Conservation (phyloP, 1,284 basidiomycete species). For the Ceratobasidium sp. region DNA sequence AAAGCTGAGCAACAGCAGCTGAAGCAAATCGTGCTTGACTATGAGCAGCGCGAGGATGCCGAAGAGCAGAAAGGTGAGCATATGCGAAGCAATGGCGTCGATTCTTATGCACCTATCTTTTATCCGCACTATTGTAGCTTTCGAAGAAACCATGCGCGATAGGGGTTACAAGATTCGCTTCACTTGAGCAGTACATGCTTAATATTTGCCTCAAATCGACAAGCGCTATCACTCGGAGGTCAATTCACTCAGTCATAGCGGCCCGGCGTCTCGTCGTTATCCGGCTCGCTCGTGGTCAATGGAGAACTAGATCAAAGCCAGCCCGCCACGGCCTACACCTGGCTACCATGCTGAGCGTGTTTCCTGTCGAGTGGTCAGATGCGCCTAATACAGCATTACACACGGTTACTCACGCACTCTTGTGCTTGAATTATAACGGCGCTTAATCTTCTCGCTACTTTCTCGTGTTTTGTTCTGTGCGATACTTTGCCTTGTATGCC, state of each 20-base stretch:
- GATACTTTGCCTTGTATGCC: not conserved
- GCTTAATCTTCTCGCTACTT: constrained; percentile 17
- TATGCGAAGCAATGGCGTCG: not conserved
- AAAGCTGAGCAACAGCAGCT: constrained; percentile 95
- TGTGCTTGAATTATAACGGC: constrained; percentile 13
- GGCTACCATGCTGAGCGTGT: constrained; percentile 18
- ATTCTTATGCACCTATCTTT: not conserved
- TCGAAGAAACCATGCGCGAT: constrained; percentile 48
- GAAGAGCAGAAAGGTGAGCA: constrained; percentile 52
- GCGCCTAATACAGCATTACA: constrained; percentile 10
- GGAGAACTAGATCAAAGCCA: constrained; percentile 1
- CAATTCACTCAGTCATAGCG: constrained; percentile 28
- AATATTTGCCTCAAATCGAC: not conserved
- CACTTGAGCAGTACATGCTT: constrained; percentile 28
- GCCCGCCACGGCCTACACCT: constrained; percentile 1
- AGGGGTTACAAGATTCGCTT: constrained; percentile 47
- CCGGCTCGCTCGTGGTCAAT: constrained; percentile 16
- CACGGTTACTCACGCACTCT: not conserved
- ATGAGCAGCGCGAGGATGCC: constrained; percentile 83
- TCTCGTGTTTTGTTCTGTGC: constrained; percentile 8
- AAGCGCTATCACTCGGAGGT: constrained; percentile 34
- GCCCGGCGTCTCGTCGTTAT: constrained; percentile 18
- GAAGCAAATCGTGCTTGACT: constrained; percentile 90
- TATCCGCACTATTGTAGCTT: constrained; percentile 36
- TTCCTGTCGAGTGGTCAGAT: constrained; percentile 1